Evolutionary conservation across 192 early-diverging fungal species (phyloP).

Genomic region (Coemansia sp.): DNA sequence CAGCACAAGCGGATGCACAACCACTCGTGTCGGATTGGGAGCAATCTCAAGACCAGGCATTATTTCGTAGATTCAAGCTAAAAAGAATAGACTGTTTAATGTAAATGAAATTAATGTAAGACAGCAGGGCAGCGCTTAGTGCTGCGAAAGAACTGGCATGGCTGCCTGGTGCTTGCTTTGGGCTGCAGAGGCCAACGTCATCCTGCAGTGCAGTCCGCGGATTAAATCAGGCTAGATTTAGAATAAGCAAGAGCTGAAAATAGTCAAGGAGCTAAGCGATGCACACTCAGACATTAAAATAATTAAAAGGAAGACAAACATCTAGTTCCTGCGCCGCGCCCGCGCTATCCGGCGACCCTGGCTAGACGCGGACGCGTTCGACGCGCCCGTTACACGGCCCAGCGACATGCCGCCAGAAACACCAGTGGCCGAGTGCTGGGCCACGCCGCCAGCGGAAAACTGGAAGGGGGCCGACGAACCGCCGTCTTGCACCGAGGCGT

Average conservation of each 20-base stretch:
- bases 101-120: too few species aligned
- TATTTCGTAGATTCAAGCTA: neutral
- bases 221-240: too few species aligned
- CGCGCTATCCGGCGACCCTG: conserved; percentile 35
- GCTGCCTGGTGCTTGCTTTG: too few species aligned
- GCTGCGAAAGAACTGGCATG: too few species aligned
- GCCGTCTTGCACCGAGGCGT: conserved; percentile 18
- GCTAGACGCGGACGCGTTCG: conserved; percentile 36
- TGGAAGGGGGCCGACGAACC: conserved; percentile 24
- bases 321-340: conserved; percentile 30
- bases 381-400: conserved; percentile 38
- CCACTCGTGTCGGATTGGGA: conserved; percentile 58
- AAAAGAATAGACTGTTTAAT: too few species aligned
- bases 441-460: conserved; percentile 24
- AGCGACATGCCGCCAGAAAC: conserved; percentile 24
- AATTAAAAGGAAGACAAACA: neutral
- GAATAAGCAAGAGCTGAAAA: too few species aligned
- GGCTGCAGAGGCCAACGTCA: conserved; percentile 2
- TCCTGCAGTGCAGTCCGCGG: too few species aligned
- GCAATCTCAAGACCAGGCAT: conserved; percentile 48
- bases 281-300: neutral
- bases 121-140: too few species aligned
- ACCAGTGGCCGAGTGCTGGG: conserved; percentile 36
- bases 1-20: conserved; percentile 96
- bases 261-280: too few species aligned